A percentile compares a stretch with the other conserved stretches of the same genome.
Conservation (phyloP, 2,329 filamentous ascomycete genomes). For the Colletotrichum costaricense region DNA sequence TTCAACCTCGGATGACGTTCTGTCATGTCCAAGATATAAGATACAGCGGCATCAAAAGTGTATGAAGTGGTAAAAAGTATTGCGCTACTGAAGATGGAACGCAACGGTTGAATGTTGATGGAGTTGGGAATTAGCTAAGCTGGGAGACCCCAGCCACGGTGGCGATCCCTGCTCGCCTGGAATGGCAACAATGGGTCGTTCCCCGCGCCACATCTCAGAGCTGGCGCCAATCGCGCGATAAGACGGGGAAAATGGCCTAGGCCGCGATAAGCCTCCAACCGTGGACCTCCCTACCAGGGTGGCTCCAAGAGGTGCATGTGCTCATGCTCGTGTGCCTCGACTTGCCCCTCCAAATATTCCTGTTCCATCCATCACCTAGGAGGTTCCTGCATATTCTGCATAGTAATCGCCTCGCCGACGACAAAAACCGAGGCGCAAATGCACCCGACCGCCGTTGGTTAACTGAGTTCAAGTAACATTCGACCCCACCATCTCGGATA, state of each 20-base stretch:
- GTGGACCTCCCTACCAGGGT: constrained; percentile 6
- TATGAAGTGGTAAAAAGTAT: too few relatives aligned
- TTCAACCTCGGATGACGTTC: too few relatives aligned
- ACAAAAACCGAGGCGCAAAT: background rate
- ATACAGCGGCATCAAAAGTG: too few relatives aligned
- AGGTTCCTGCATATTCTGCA: constrained; percentile 2
- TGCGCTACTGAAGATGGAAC: too few relatives aligned
- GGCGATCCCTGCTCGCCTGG: background rate
- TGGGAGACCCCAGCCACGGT: constrained; percentile 31
- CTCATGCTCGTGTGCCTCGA: constrained; percentile 33
- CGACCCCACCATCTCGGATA: constrained; percentile 31
- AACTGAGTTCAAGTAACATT: constrained; percentile 20
- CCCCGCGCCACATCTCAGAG: constrained; percentile 21
- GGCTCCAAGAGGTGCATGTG: constrained; percentile 31
- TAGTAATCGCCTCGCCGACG: constrained; percentile 2
- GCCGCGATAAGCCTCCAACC: constrained; percentile 24
- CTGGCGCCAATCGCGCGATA: constrained; percentile 34
- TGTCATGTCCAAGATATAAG: too few relatives aligned
- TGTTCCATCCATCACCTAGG: constrained; percentile 1
- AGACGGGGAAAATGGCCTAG: constrained; percentile 19
- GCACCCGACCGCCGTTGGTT: background rate
- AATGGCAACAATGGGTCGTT: background rate
- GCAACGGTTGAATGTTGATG: too few relatives aligned
- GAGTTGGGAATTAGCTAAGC: background rate
- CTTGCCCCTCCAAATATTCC: constrained; percentile 33